A percentile compares a stretch with the other conserved stretches of the same genome.
These are phyloP conservation scores for Xerocomellus intermedius DNA, from an alignment of 768 basidiomycete genomes.

Conservation along the genomic window DNA sequence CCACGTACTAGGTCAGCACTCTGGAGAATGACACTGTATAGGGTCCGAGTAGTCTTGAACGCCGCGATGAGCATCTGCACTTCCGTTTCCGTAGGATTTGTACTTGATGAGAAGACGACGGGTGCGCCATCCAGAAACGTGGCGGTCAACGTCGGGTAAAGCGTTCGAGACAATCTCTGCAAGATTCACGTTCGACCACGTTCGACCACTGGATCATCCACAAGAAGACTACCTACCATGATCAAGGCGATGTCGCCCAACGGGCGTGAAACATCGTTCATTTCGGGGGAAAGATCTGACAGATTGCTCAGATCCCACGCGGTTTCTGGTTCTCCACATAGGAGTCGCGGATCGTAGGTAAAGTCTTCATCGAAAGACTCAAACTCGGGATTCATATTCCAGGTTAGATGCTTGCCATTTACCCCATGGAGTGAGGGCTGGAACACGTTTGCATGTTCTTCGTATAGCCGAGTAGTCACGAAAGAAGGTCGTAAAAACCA, in stretches of 20 bases:
- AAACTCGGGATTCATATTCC: constrained; percentile 25
- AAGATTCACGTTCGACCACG: constrained; percentile 15
- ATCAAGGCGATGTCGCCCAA: constrained; percentile 22
- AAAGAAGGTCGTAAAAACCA: constrained; percentile 73
- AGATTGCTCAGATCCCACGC: constrained; percentile 39
- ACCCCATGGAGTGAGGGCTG: constrained; percentile 18
- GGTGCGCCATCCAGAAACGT: constrained; percentile 89
- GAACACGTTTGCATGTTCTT: constrained; percentile 51
- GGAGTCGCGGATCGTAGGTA: constrained; percentile 22
- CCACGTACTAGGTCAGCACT: constrained; percentile 36
- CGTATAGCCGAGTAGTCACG: constrained; percentile 46
- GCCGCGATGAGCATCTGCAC: constrained; percentile 58
- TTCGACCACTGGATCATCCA: constrained; percentile 13
- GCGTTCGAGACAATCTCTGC: constrained; percentile 65
- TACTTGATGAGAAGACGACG: constrained; percentile 68
- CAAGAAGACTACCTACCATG: constrained; percentile 22
- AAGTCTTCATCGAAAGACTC: constrained; percentile 33
- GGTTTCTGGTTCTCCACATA: constrained; percentile 10
- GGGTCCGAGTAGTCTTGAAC: constrained; percentile 51
- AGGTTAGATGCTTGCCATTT: constrained; percentile 21
- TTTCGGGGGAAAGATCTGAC: constrained; percentile 20
- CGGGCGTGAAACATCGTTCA: constrained; percentile 13
- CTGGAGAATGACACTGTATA: constrained; percentile 61
- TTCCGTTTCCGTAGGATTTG: constrained; percentile 57
- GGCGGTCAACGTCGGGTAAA: constrained; percentile 79